A percentile compares a stretch with the other conserved stretches of the same genome.
phyloP scores from a whole-genome alignment of 495 filamentous ascomycete species.

The Choiromyces venosus region DNA sequence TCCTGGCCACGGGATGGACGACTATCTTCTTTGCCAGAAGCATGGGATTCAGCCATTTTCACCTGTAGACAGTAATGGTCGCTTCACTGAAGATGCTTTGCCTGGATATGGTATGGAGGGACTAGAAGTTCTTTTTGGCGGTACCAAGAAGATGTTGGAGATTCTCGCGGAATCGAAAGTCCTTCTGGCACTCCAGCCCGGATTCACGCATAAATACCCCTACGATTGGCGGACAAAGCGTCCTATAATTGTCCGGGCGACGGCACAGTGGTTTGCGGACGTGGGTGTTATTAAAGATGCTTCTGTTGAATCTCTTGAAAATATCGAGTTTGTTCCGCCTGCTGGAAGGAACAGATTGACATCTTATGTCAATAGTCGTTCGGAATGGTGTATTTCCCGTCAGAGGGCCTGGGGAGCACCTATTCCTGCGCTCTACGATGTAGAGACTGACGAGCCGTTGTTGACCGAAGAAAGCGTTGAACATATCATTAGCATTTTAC shows the following conservation, averaged over 20 bases:
- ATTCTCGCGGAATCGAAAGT: slow-evolving; percentile 51
- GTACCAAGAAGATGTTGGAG: slow-evolving; percentile 62
- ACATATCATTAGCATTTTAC: slow-evolving; percentile 75
- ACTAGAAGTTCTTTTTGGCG: slow-evolving; percentile 57
- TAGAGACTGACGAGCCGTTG: slow-evolving; percentile 59
- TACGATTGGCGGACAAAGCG: slow-evolving; percentile 96
- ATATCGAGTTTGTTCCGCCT: slow-evolving; percentile 73
- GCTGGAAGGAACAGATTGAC: slow-evolving; percentile 65
- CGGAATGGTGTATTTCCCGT: slow-evolving; percentile 98
- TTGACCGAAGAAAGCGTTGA: slow-evolving; percentile 71
- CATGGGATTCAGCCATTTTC: slow-evolving; percentile 65
- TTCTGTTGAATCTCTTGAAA: slow-evolving; percentile 61
- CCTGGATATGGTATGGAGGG: slow-evolving; percentile 61
- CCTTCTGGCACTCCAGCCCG: slow-evolving; percentile 59
- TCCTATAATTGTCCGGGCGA: slow-evolving; percentile 84
- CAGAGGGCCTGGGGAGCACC: slow-evolving; percentile 96
- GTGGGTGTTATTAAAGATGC: slow-evolving; percentile 70
- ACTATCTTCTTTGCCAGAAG: slow-evolving; percentile 73
- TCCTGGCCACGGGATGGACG: slow-evolving; percentile 93
- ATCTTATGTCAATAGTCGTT: slow-evolving; percentile 78
- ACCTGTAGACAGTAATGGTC: slow-evolving; percentile 73
- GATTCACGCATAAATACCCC: slow-evolving; percentile 84
- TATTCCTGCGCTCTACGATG: slow-evolving; percentile 81
- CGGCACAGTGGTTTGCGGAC: slow-evolving; percentile 96
- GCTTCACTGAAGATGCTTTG: slow-evolving; percentile 69